Percentiles rank a stretch among this genome's conserved stretches.
These are phyloP conservation scores for Sporothrix mexicana DNA, from an alignment of 2,329 filamentous ascomycete genomes.

Conservation along the genomic window DNA sequence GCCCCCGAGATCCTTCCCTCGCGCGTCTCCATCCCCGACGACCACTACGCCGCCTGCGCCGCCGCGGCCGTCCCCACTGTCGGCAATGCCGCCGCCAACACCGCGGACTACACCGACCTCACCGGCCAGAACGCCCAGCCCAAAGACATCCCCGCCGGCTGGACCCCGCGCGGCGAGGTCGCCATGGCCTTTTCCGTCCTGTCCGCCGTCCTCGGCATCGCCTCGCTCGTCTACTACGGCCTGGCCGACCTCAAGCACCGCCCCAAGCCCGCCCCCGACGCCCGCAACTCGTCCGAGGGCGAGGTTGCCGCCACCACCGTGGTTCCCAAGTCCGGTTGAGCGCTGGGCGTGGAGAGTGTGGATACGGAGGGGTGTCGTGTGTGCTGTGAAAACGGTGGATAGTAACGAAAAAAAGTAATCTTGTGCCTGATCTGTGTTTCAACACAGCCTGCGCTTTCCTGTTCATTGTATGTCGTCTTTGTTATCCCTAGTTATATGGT, in stretches of 20 bases:
- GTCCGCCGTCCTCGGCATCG: constrained; percentile 71
- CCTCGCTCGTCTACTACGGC: constrained; percentile 71
- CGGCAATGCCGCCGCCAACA: constrained; percentile 44
- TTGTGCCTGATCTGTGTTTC: not conserved
- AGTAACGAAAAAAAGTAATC: not conserved
- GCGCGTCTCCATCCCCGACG: constrained; percentile 62
- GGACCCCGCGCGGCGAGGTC: constrained; percentile 72
- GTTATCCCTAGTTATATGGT: not conserved
- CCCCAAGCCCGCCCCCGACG: not conserved
- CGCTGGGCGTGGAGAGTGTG: not conserved
- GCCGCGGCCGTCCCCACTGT: constrained; percentile 37
- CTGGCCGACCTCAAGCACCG: constrained; percentile 45
- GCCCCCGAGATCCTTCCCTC: constrained; percentile 67
- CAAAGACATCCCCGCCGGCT: constrained; percentile 38
- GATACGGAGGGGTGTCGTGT: not conserved
- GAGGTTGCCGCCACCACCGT: constrained; percentile 14
- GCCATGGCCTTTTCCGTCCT: constrained; percentile 76
- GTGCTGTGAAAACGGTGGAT: not conserved
- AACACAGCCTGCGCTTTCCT: not conserved
- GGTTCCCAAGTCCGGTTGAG: constrained; percentile 28
- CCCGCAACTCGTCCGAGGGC: constrained; percentile 31
- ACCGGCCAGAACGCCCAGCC: constrained; percentile 39
- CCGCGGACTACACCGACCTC: constrained; percentile 40
- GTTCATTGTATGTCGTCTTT: not conserved
- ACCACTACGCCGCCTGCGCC: constrained; percentile 64